Evolutionary conservation across 768 basidiomycete species (phyloP).

Genomic region (Trametes maxima): DNA sequence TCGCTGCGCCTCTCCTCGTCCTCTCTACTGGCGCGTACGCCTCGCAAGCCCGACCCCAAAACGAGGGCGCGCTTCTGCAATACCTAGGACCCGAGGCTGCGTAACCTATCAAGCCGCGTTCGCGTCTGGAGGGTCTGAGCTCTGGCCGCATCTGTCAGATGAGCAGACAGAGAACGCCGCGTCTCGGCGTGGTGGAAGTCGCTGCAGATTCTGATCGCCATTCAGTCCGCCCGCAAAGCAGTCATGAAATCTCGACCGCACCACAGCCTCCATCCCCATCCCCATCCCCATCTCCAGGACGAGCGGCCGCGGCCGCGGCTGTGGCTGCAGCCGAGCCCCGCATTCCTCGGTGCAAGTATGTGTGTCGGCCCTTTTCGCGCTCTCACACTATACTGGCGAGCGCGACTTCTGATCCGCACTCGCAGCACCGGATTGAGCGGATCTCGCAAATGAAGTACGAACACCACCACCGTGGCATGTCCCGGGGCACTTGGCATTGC

Average conservation of each 20-base stretch:
- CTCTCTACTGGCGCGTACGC: neutral
- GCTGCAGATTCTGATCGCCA: neutral
- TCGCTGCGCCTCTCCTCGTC: neutral
- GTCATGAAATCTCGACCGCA: neutral
- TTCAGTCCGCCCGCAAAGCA: neutral
- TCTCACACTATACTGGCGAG: neutral
- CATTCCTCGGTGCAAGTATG: too few species aligned
- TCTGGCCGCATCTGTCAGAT: slow-evolving; percentile 10
- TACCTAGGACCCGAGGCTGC: neutral
- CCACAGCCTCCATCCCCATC: neutral
- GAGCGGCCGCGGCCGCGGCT: too few species aligned
- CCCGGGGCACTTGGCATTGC: too few species aligned
- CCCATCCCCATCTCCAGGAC: too few species aligned
- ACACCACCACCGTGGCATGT: too few species aligned
- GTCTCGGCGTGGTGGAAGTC: neutral
- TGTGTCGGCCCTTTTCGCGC: too few species aligned
- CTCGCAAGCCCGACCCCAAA: neutral
- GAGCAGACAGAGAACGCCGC: neutral
- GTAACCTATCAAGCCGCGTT: neutral
- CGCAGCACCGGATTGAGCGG: slow-evolving; percentile 1
- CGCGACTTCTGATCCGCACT: neutral
- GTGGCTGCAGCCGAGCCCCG: too few species aligned
- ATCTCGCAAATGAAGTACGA: neutral
- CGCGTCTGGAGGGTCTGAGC: neutral
- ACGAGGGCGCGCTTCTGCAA: neutral